Percentiles rank a stretch among this genome's conserved stretches.
These are phyloP conservation scores for Aspergillus sp. DNA, from an alignment of 2,329 filamentous ascomycete species.

Conservation along the genomic window DNA sequence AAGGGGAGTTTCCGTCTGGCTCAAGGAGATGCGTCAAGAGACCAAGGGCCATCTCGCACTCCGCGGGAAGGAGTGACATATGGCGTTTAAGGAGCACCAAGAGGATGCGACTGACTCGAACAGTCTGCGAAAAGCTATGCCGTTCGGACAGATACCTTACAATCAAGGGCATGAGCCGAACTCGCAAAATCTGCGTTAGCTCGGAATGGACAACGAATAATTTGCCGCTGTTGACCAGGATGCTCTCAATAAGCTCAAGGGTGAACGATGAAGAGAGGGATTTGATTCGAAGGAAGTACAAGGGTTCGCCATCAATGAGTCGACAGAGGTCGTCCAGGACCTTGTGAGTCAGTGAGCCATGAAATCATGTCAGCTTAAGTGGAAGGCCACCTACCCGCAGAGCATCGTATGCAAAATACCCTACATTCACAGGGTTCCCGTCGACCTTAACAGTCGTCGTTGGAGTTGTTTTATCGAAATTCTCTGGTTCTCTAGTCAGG, in stretches of 20 bases:
- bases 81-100: conserved; percentile 80
- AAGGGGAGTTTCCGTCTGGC: conserved; percentile 72
- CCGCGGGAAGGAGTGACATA: conserved; percentile 69
- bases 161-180: conserved; percentile 79
- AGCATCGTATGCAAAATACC: conserved; percentile 79
- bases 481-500: conserved; percentile 22
- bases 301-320: conserved; percentile 78
- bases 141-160: conserved; percentile 76
- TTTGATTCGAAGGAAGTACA: conserved; percentile 78
- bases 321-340: conserved; percentile 90
- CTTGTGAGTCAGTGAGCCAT: conserved; percentile 40
- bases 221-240: conserved; percentile 79
- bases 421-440: conserved; percentile 66
- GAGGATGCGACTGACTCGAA: conserved; percentile 79
- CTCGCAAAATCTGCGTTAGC: conserved; percentile 75
- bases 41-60: conserved; percentile 80
- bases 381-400: conserved; percentile 59
- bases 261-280: conserved; percentile 79
- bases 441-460: conserved; percentile 69
- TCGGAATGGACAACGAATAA: conserved; percentile 79
- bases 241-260: conserved; percentile 87
- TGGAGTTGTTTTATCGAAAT: conserved; percentile 52
- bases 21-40: conserved; percentile 85
- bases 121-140: conserved; percentile 76
- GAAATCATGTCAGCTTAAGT: neutral